Evolutionary conservation across 768 basidiomycete species (phyloP), one percentile per base, ranked within the genome.

Genomic region (Leccinum ochraceum): DNA sequence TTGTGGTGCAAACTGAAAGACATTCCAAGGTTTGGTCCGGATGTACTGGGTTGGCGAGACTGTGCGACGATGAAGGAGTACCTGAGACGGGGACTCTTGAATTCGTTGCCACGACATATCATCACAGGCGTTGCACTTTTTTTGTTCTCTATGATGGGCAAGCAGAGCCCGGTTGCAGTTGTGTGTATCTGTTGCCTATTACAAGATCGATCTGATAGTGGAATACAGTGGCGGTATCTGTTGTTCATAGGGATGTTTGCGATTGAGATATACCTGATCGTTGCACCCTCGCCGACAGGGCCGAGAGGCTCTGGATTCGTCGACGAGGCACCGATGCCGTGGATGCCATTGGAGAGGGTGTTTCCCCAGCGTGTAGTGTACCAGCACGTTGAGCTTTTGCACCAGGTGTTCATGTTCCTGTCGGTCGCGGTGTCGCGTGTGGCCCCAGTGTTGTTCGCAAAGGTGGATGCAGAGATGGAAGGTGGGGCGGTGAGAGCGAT

Each of bases 371-470:
- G 90, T 13, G 83, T 89, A 1, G 80, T 84, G 1, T 89, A 87
- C 70, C 92, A 95, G 68, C 89, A 94, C 73, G 81, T 92, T 61
- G 75, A 83, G 39, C 83, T 93, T 72, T 77, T 94, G 42, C 92
- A 91, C 67, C 86, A 92, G 63, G 69, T 90, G 28, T 93, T 91
- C 73, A 75, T 92, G 66, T 87, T 90, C 70, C 67, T 88, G 59
- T 89, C 85, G 32, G 81, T 92, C 42, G 91, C 90, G 0, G 79
- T 93, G 10, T 84, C 82, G 16, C 79, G 87, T 20, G 85, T 94
- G 6, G 83, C 83, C 0, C 92, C 92, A 0, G 83, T 84, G 32
- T 76, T 94, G 58, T 81, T 86, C 62, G 83, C 86, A 10, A 67
- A 24, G 5, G 71, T 76, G 6, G 76, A 79, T 39, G 68, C 39